Base-by-base conservation (phyloP, 2,329 filamentous ascomycete species). In the Fusarium tricinctum region DNA sequence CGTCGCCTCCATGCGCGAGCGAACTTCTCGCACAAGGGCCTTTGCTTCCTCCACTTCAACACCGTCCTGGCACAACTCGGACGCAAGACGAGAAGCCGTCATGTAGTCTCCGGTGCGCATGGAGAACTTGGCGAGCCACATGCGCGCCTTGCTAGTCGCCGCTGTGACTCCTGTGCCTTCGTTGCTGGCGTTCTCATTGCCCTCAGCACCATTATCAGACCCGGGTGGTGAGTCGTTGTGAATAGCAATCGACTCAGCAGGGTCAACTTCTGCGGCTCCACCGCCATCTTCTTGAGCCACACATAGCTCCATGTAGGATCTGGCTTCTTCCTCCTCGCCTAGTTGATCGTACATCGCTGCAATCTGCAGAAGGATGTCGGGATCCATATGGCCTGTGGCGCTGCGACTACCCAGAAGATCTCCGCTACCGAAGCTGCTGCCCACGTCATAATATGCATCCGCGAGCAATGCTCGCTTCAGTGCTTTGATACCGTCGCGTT, bases 21-120 rank as follows among this genome's bases (percentile, higher is more conserved):
- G 86, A 14, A 97, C 90, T 78, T 98, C 95, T 64, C 93, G 87
- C 65, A 97, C 92, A 71, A 98, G 82, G 5, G 94, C 93, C 81
- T 98, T 98, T 28, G 96, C 96, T 79, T 99, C 96, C 77, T 99
- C 96, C 3, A 98, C 93, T 79, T 98, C 96, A 26, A 97, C 90
- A 1, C 96, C 96, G 79, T 99, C 96, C 79, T 97, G 93, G 77
- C 94, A 97, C 45, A 99, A 83, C 80, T 99, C 96, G 64, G 91
- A 93, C 1, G 94, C 94, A 42, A 98, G 82, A 66, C 93, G 88
- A 80, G 92, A 91, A 6, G 93, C 93, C 20, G 91, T 87, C 32
- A 85, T 83, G 73, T 92, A 92, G 78, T 97, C 93, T 39, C 89
- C 89, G 13, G 86, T 87, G 38, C 88, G 86, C 81, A 97, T 91